Percentiles rank a stretch among this genome's conserved stretches.
phyloP scores from a whole-genome alignment of 352 stramenopile species.

The Phytophthora uliginosa region DNA sequence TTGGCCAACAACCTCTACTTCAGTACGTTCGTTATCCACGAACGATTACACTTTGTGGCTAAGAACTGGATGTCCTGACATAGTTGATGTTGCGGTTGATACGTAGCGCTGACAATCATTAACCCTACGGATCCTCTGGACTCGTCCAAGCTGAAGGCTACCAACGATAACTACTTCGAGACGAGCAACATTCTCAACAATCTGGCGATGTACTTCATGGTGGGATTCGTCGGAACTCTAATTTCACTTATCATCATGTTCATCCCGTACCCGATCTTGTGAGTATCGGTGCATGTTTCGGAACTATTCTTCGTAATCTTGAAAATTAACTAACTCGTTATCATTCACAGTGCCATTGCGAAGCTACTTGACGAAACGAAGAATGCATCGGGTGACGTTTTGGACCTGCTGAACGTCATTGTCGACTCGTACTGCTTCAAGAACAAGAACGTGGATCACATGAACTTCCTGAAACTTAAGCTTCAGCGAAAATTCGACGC shows the following conservation, averaged over 20 bases:
- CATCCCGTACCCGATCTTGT: slow-evolving; percentile 85
- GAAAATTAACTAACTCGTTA: neutral
- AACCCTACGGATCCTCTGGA: slow-evolving; percentile 71
- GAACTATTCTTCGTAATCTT: neutral
- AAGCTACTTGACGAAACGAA: slow-evolving; percentile 61
- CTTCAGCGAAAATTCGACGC: slow-evolving; percentile 79
- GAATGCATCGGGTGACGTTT: slow-evolving; percentile 60
- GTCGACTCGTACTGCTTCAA: slow-evolving; percentile 91
- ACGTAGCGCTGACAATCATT: slow-evolving; percentile 76
- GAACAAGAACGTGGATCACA: slow-evolving; percentile 88
- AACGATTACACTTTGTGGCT: neutral
- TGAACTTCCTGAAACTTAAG: slow-evolving; percentile 85
- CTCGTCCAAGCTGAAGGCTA: slow-evolving; percentile 53
- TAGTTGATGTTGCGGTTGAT: neutral
- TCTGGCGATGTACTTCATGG: slow-evolving; percentile 80
- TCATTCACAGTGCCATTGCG: slow-evolving; percentile 56
- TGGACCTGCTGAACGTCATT: slow-evolving; percentile 85
- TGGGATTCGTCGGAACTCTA: slow-evolving; percentile 74
- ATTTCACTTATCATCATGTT: slow-evolving; percentile 83
- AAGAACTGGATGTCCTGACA: neutral
- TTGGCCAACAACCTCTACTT: slow-evolving; percentile 90
- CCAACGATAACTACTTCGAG: slow-evolving; percentile 56
- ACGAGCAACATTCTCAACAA: slow-evolving; percentile 80
- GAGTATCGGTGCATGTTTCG: slow-evolving; percentile 25
- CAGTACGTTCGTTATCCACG: slow-evolving; percentile 40